A percentile compares a stretch with the other conserved stretches of the same genome.
phyloP scores from a whole-genome alignment of 345 rosid genomes.

The Citrus trifoliata region DNA sequence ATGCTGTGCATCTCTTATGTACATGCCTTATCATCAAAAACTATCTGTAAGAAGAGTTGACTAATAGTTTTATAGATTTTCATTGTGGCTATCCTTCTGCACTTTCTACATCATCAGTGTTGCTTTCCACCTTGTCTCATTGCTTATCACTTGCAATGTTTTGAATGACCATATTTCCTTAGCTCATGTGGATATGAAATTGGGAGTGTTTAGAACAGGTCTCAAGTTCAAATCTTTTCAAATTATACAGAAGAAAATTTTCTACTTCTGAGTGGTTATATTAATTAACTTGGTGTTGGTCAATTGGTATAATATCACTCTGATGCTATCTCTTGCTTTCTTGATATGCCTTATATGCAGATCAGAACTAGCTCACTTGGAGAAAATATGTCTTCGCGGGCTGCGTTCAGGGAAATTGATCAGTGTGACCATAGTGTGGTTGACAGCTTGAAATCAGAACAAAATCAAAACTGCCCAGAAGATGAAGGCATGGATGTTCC shows the following conservation, averaged over 20 bases:
- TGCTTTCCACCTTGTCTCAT: background rate
- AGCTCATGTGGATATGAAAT: background rate
- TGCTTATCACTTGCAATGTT: background rate
- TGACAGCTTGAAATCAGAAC: constrained; percentile 28
- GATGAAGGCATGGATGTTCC: constrained; percentile 90
- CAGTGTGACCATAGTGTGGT: constrained; percentile 23
- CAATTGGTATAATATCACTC: constrained; percentile 1
- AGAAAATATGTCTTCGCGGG: constrained; percentile 40
- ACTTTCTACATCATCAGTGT: background rate
- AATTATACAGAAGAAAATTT: background rate
- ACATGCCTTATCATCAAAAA: background rate
- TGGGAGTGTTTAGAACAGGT: background rate
- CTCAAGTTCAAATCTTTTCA: background rate
- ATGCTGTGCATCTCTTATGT: background rate
- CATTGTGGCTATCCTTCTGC: constrained; percentile 1
- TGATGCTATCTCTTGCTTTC: constrained; percentile 19
- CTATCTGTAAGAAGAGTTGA: background rate
- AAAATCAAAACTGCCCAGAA: constrained; percentile 31
- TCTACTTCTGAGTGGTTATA: constrained; percentile 5
- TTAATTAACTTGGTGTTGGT: constrained; percentile 5
- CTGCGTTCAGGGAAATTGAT: constrained; percentile 38
- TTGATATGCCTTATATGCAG: constrained; percentile 37
- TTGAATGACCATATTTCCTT: background rate
- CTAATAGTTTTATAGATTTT: background rate
- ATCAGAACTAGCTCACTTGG: constrained; percentile 63